These are phyloP conservation scores for Moniliophthora roreri DNA, from an alignment of 1,284 basidiomycete species.

Conservation along the genomic window DNA sequence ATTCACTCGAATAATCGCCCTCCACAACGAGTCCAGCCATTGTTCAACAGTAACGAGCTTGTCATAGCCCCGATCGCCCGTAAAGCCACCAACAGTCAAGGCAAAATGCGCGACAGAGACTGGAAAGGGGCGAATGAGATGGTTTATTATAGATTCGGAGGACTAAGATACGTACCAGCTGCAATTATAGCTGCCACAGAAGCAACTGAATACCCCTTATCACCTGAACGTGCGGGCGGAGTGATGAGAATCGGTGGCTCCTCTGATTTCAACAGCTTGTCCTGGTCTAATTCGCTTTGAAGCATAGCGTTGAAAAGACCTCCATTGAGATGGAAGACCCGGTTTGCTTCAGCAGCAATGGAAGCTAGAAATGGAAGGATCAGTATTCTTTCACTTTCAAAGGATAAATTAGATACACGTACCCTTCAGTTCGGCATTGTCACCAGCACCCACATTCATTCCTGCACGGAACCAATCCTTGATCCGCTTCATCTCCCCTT, in stretches of 20 bases:
- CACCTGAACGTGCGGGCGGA: constrained; percentile 15
- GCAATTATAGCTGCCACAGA: constrained; percentile 45
- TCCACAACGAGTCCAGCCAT: constrained; percentile 33
- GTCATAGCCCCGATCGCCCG: constrained; percentile 43
- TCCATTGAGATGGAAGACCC: constrained; percentile 69
- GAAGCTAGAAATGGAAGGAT: constrained; percentile 26
- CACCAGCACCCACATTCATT: constrained; percentile 66
- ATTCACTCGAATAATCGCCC: constrained; percentile 1
- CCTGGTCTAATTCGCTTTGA: constrained; percentile 8
- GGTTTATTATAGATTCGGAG: background rate
- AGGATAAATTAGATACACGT: constrained; percentile 10
- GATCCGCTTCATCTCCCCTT: constrained; percentile 70
- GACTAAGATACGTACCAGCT: constrained; percentile 32
- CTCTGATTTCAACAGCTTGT: constrained; percentile 16
- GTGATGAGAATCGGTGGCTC: constrained; percentile 18
- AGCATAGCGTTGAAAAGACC: constrained; percentile 58
- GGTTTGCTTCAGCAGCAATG: constrained; percentile 62
- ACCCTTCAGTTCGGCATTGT: constrained; percentile 58
- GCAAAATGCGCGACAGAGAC: constrained; percentile 51
- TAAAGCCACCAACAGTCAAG: constrained; percentile 50
- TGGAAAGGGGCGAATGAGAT: constrained; percentile 14
- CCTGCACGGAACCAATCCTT: constrained; percentile 78
- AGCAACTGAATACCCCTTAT: constrained; percentile 31
- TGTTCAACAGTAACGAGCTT: constrained; percentile 43
- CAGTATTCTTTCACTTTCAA: background rate